phyloP scores from a whole-genome alignment of 176 grass and related monocot genomes.

The Tillandsia leiboldiana region DNA sequence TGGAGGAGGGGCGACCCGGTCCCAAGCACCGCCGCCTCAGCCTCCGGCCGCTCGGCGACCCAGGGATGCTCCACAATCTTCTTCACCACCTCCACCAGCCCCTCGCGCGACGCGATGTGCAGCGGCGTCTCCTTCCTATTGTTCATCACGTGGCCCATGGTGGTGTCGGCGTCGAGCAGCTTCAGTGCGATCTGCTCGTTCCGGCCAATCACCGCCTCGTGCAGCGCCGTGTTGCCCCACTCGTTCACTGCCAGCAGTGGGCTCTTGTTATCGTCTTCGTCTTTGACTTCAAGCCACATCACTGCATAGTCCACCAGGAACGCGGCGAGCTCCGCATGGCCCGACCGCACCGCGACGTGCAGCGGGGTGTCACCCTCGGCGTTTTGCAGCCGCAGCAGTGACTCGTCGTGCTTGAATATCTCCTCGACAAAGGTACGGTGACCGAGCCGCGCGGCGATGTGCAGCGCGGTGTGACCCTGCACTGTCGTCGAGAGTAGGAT shows the following conservation, averaged over 20 bases:
- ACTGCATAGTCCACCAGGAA: conserved; percentile 6
- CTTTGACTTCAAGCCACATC: not conserved
- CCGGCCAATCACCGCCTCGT: conserved; percentile 40
- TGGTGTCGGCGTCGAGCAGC: conserved; percentile 32
- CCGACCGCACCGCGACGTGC: conserved; percentile 41
- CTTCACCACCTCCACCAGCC: conserved; percentile 31
- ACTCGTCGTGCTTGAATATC: not conserved
- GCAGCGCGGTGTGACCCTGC: conserved; percentile 42
- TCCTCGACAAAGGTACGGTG: conserved; percentile 16
- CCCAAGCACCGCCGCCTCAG: conserved; percentile 6
- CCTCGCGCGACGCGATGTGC: conserved; percentile 54
- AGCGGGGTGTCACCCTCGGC: conserved; percentile 51
- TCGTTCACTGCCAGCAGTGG: conserved; percentile 10
- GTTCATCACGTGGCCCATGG: conserved; percentile 29
- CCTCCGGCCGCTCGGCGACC: conserved; percentile 14
- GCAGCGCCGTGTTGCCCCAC: conserved; percentile 36
- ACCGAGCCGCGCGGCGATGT: conserved; percentile 38
- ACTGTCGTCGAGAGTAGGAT: conserved; percentile 37
- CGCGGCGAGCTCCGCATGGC: conserved; percentile 16
- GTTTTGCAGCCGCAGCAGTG: conserved; percentile 27
- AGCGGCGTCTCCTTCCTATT: conserved; percentile 40
- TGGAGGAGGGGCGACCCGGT: conserved; percentile 55
- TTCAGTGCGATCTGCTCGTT: conserved; percentile 21
- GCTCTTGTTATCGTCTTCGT: not conserved
- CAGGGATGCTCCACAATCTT: conserved; percentile 28